Conservation (phyloP, 2,329 filamentous ascomycete species). For the Trichoderma sp. region DNA sequence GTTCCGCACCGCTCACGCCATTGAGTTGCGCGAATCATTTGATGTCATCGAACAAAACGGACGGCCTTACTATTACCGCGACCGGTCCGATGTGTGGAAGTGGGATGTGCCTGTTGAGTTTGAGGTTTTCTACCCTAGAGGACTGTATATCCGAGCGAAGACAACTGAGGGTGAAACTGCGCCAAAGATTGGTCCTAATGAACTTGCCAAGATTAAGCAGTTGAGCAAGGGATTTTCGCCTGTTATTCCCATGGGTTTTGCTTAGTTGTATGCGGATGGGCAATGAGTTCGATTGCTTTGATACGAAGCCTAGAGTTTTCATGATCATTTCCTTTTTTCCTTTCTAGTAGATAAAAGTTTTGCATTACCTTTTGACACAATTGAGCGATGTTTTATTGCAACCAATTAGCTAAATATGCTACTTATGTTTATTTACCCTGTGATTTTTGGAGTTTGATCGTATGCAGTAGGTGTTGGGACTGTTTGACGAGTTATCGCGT, state of each 20-base stretch:
- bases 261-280: neutral
- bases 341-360: neutral
- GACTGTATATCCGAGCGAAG: neutral
- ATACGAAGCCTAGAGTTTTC: neutral
- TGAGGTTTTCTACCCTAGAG: neutral
- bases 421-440: neutral
- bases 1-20: neutral
- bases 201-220: neutral
- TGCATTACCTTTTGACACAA: neutral
- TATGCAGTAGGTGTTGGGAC: neutral
- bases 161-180: neutral
- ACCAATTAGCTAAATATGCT: neutral
- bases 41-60: neutral
- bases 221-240: neutral
- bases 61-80: neutral
- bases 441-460: neutral
- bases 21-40: neutral
- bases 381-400: neutral
- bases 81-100: neutral
- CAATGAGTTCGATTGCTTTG: neutral
- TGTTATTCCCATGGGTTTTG: neutral
- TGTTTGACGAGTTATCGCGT: too few species aligned
- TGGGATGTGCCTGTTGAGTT: slow-evolving; percentile 6
- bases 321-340: neutral
- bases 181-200: neutral